Evolutionary conservation across 176 grass and related monocot genomes (phyloP).

Genomic region (Hsuehochloa calcarea): DNA sequence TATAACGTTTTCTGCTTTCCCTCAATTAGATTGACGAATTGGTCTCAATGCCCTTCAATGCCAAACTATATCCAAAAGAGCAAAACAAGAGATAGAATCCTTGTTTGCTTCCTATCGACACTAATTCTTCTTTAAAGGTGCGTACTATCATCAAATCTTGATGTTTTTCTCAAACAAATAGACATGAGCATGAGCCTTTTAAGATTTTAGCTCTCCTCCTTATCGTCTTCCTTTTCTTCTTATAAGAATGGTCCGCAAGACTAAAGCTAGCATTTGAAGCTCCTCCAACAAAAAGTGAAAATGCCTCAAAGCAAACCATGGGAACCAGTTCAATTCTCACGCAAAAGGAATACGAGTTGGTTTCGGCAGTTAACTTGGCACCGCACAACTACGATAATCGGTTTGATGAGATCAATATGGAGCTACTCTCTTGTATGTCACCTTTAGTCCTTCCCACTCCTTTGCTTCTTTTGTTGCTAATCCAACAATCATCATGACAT

Average conservation of each 20-base stretch:
- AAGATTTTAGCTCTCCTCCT: neutral
- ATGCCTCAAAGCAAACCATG: neutral
- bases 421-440: too few species aligned
- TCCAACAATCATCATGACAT: too few species aligned
- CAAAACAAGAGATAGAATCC: slow-evolving; percentile 65
- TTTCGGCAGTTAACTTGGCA: too few species aligned
- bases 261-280: slow-evolving; percentile 57
- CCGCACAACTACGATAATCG: too few species aligned
- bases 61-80: slow-evolving; percentile 44
- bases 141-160: slow-evolving; percentile 19
- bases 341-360: slow-evolving; percentile 21
- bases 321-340: slow-evolving; percentile 11
- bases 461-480: too few species aligned
- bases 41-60: slow-evolving; percentile 49
- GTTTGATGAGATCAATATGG: too few species aligned
- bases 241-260: slow-evolving; percentile 55
- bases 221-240: neutral
- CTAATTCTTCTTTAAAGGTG: slow-evolving; percentile 73
- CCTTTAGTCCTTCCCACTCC: too few species aligned
- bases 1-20: slow-evolving; percentile 6
- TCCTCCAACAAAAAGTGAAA: slow-evolving; percentile 26
- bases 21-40: slow-evolving; percentile 65
- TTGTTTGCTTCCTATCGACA: slow-evolving; percentile 66
- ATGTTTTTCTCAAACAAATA: neutral
- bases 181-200: neutral